A percentile compares a stretch with the other conserved stretches of the same genome.
phyloP scores from a whole-genome alignment of 768 basidiomycete species.

The Neoboletus subvelutipes region DNA sequence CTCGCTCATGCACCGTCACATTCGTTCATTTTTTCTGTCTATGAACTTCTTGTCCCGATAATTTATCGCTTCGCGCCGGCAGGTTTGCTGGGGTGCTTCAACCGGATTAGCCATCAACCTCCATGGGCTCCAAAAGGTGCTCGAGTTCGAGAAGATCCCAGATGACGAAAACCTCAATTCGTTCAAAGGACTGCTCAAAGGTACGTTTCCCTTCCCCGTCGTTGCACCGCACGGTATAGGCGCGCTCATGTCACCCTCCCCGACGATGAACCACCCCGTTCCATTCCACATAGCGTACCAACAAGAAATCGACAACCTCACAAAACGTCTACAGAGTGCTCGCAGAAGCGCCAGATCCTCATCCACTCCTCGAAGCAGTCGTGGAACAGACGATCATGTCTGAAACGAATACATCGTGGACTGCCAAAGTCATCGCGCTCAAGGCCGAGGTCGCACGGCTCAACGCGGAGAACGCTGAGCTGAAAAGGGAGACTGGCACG shows the following conservation, averaged over 20 bases:
- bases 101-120: constrained; percentile 72
- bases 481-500: constrained; percentile 67
- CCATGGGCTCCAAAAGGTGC: constrained; percentile 87
- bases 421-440: constrained; percentile 71
- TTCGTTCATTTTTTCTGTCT: background rate
- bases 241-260: no score
- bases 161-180: constrained; percentile 84
- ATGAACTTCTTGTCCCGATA: background rate
- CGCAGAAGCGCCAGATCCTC: constrained; percentile 96
- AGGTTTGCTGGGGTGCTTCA: background rate
- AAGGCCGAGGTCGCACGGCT: constrained; percentile 72
- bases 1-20: constrained; percentile 4
- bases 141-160: constrained; percentile 95
- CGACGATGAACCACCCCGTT: background rate
- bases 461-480: constrained; percentile 78
- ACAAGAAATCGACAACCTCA: constrained; percentile 93
- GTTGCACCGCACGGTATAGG: background rate
- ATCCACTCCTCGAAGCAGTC: constrained; percentile 91
- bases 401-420: constrained; percentile 31
- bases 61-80: background rate
- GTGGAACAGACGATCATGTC: constrained; percentile 93
- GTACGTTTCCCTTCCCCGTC: constrained; percentile 38
- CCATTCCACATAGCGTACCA: constrained; percentile 72
- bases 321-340: constrained; percentile 95
- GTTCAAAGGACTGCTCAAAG: constrained; percentile 89